A percentile compares a stretch with the other conserved stretches of the same genome.
phyloP scores from a whole-genome alignment of 1,284 basidiomycete genomes.

The Neonothopanus nambi region DNA sequence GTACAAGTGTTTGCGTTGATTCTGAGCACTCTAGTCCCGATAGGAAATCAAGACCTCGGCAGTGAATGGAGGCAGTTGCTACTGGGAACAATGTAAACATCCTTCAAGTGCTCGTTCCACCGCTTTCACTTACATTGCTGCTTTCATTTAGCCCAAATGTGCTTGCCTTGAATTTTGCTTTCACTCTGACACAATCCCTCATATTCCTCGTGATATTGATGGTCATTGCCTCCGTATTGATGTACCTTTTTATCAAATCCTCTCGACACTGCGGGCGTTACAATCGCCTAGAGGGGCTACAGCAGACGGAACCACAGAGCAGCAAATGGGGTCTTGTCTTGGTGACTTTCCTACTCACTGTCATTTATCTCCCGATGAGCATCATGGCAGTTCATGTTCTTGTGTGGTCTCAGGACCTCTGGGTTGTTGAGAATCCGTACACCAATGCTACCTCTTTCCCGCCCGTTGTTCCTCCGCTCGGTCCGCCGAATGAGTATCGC shows the following conservation, averaged over 20 bases:
- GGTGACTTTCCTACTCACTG: constrained; percentile 61
- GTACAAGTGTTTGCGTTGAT: constrained; percentile 72
- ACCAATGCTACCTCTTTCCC: constrained; percentile 54
- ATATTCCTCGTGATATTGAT: constrained; percentile 58
- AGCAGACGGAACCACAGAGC: constrained; percentile 40
- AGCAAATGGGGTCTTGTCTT: constrained; percentile 54
- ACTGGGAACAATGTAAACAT: constrained; percentile 63
- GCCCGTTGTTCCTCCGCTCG: constrained; percentile 48
- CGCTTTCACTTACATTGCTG: constrained; percentile 7
- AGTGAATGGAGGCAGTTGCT: constrained; percentile 58
- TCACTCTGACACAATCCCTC: constrained; percentile 52
- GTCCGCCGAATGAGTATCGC: constrained; percentile 55
- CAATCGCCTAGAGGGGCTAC: constrained; percentile 55
- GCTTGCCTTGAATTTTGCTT: constrained; percentile 66
- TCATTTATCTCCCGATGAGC: constrained; percentile 70
- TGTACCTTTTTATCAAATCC: constrained; percentile 57
- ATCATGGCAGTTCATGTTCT: constrained; percentile 72
- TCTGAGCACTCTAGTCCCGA: constrained; percentile 49
- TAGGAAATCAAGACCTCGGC: constrained; percentile 36
- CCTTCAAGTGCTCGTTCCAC: background rate
- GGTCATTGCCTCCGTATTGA: constrained; percentile 48
- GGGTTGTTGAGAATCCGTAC: constrained; percentile 72
- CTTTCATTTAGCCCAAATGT: constrained; percentile 57
- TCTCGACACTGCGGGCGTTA: constrained; percentile 50
- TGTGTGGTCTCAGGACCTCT: constrained; percentile 74